Percentiles rank a stretch among this genome's conserved stretches.
These are phyloP conservation scores for Knoxdaviesia proteae DNA, from an alignment of 2,329 filamentous ascomycete genomes.

Conservation along the genomic window DNA sequence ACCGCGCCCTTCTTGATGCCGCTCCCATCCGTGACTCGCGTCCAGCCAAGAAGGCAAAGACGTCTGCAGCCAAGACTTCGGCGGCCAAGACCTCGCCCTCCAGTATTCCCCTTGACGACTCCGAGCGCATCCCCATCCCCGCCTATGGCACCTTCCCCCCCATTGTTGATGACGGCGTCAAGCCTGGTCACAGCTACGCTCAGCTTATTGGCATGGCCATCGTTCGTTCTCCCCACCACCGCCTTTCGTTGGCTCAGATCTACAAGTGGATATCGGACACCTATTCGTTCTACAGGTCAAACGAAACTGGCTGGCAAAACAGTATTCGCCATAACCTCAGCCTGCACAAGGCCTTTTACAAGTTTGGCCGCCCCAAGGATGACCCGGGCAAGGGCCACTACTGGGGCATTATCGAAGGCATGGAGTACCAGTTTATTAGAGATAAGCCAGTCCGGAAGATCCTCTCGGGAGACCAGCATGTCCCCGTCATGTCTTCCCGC, in stretches of 20 bases:
- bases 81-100: too few relatives aligned
- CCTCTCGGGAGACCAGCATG: constrained; percentile 31
- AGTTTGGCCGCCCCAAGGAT: constrained; percentile 88
- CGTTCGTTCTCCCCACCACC: constrained; percentile 60
- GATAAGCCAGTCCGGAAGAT: constrained; percentile 52
- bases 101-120: neutral
- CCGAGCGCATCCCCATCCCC: constrained; percentile 18
- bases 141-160: constrained; percentile 60
- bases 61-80: constrained; percentile 16
- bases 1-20: constrained; percentile 50
- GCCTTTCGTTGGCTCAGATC: constrained; percentile 79
- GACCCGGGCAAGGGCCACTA: constrained; percentile 96
- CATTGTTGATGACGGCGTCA: constrained; percentile 68
- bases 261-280: constrained; percentile 99
- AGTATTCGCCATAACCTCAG: constrained; percentile 97
- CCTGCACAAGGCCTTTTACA: constrained; percentile 89
- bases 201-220: constrained; percentile 95
- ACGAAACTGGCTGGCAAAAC: constrained; percentile 91
- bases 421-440: constrained; percentile 75
- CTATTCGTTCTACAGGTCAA: constrained; percentile 67
- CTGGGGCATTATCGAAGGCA: constrained; percentile 81
- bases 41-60: constrained; percentile 45
- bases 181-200: constrained; percentile 85
- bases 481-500: constrained; percentile 36
- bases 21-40: constrained; percentile 50